Evolutionary conservation across 345 rosid species (phyloP), one percentile per base, ranked within the genome.

Genomic region (Ricinus communis): DNA sequence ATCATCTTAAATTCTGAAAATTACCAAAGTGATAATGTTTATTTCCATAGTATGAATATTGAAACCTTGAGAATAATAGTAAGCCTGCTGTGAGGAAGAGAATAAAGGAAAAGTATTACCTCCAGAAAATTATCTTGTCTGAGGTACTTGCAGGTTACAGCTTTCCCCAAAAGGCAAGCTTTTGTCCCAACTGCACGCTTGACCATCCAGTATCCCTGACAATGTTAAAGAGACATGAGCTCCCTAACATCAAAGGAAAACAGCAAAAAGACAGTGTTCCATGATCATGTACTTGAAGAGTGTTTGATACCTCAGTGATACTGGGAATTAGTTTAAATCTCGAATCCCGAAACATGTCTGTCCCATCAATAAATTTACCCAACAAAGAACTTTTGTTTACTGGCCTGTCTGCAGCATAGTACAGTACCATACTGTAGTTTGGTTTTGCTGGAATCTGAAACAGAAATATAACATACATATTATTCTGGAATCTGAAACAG

Each of bases 161-260:
- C 99, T 83, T 95, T 95, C 55, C 99, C 99, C 63, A 95, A 83
- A 43, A 95, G 75, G 82, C 99, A 95, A 52, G 97, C 99, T 84
- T 95, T 95, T 58, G 97, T 86, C 77, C 98, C 99, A 74, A 95
- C 99, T 0, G 99, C 97, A 49, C 99, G 96, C 86, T 95, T 95
- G 78, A 95, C 99, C 97, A 95, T 95, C 99, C 99, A 95, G 55
- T 95, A 92, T 65, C 99, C 99, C 99, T 94, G 83, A 52, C 70
- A 58, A 50, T 46, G 54, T 70, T 68, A 11, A 41, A 61, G 74
- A 69, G 54, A 24, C 19, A 66, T 56, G 15, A 49, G 50, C 58
- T 24, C 22, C 65, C 18, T 41, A 51, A 18, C 50, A n/a, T 65
- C 40, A 31, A 57, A 69, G 65, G 69, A 47, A 64, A 47, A 52